Evolutionary conservation across 1,139 yeast species (phyloP).

Genomic region (Yamadazyma epiphylla): DNA sequence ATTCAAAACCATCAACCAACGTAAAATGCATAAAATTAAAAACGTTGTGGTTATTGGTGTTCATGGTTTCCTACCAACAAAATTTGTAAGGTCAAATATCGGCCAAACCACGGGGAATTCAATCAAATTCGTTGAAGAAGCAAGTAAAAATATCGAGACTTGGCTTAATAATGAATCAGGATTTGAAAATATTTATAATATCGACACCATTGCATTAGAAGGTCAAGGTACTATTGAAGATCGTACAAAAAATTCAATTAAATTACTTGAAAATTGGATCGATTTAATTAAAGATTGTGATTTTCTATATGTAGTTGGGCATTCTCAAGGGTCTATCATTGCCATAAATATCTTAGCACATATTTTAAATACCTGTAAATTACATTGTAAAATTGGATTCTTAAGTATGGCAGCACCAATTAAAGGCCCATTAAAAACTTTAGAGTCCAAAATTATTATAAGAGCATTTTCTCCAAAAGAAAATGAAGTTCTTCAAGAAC

Average conservation of each 20-base stretch:
- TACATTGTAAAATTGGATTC: conserved; percentile 30
- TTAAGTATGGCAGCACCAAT: conserved; percentile 45
- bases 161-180: conserved; percentile 33
- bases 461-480: conserved; percentile 45
- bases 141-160: conserved; percentile 30
- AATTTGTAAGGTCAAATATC: conserved; percentile 42
- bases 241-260: conserved; percentile 30
- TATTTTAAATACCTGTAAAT: conserved; percentile 15
- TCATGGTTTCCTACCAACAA: conserved; percentile 92
- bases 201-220: conserved; percentile 49
- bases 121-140: conserved; percentile 26
- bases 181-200: conserved; percentile 19
- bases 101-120: conserved; percentile 49
- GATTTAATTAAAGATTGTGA: conserved; percentile 33
- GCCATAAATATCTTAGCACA: conserved; percentile 41
- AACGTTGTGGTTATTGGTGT: conserved; percentile 51
- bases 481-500: conserved; percentile 45
- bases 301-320: conserved; percentile 40
- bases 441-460: conserved; percentile 44
- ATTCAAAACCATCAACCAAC: conserved; percentile 10
- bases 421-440: conserved; percentile 41
- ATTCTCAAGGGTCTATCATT: conserved; percentile 44
- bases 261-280: conserved; percentile 43
- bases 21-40: conserved; percentile 18
- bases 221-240: conserved; percentile 49